These are phyloP conservation scores for Capronia coronata DNA, from an alignment of 2,329 filamentous ascomycete genomes.

Conservation along the genomic window DNA sequence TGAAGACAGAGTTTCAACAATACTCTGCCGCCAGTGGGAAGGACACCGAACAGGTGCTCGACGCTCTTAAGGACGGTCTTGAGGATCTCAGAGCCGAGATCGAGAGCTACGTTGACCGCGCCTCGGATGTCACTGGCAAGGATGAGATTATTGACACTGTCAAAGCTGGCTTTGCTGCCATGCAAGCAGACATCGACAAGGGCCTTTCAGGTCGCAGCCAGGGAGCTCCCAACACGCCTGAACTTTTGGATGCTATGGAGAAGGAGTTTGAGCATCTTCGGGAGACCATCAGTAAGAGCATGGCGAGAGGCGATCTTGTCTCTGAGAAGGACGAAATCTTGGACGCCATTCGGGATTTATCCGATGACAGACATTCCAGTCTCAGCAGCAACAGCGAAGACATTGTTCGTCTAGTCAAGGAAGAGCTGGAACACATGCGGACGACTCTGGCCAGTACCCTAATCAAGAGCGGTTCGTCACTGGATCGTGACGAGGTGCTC, in stretches of 20 bases:
- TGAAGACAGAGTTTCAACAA: conserved; percentile 64
- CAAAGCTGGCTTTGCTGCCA: conserved; percentile 55
- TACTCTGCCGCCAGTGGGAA: conserved; percentile 71
- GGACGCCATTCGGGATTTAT: conserved; percentile 45
- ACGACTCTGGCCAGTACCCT: conserved; percentile 51
- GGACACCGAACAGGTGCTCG: conserved; percentile 81
- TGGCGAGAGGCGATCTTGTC: conserved; percentile 53
- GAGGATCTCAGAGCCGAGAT: conserved; percentile 75
- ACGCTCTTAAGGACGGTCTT: conserved; percentile 79
- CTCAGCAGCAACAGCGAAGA: conserved; percentile 37
- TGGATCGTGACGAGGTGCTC: conserved; percentile 62
- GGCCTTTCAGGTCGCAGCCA: conserved; percentile 42
- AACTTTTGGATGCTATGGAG: conserved; percentile 67
- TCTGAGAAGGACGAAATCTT: conserved; percentile 56
- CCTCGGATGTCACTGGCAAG: conserved; percentile 61
- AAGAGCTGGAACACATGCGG: conserved; percentile 56
- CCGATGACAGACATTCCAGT: conserved; percentile 34
- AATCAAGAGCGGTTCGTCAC: conserved; percentile 38
- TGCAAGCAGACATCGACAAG: conserved; percentile 53
- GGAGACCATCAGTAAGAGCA: conserved; percentile 64
- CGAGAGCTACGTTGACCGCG: conserved; percentile 70
- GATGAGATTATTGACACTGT: conserved; percentile 71
- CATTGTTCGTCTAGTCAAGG: conserved; percentile 46
- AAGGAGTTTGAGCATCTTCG: conserved; percentile 76
- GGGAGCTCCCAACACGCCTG: conserved; percentile 51